These are phyloP conservation scores for Boletus semigastroideus DNA, from an alignment of 1,284 basidiomycete genomes.

Conservation along the genomic window DNA sequence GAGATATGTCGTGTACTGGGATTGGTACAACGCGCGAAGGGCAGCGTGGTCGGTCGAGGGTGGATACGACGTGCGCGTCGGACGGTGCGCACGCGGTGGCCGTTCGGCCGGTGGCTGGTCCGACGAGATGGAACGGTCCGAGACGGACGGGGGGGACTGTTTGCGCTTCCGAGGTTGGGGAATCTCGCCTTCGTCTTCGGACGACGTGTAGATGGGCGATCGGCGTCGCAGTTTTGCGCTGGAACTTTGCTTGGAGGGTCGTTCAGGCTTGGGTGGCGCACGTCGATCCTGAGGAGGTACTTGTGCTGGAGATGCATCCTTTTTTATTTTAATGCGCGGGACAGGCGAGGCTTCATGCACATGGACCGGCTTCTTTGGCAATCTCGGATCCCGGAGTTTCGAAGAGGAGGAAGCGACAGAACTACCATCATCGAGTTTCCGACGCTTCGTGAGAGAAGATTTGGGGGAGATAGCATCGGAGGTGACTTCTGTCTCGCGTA, in stretches of 20 bases:
- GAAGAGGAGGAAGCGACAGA: conserved; percentile 13
- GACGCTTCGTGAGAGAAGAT: conserved; percentile 37
- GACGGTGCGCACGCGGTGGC: conserved; percentile 22
- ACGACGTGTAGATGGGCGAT: conserved; percentile 59
- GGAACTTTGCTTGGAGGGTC: conserved; percentile 29
- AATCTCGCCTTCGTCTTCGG: conserved; percentile 53
- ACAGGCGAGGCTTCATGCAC: conserved; percentile 25
- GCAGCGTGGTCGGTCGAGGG: conserved; percentile 47
- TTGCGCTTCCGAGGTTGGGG: conserved; percentile 27
- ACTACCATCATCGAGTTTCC: conserved; percentile 38
- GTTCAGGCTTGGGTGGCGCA: conserved; percentile 21
- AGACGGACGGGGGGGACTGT: conserved; percentile 25
- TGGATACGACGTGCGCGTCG: conserved; percentile 30
- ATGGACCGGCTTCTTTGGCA: conserved; percentile 33
- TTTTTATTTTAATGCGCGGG: conserved; percentile 35
- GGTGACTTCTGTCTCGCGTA: conserved; percentile 8
- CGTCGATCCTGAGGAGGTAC: conserved; percentile 19
- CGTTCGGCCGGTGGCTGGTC: conserved; percentile 23
- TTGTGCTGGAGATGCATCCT: conserved; percentile 32
- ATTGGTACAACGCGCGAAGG: conserved; percentile 52
- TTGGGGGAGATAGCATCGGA: conserved; percentile 21
- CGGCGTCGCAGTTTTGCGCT: conserved; percentile 38
- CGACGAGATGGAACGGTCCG: conserved; percentile 31
- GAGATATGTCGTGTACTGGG: conserved; percentile 51
- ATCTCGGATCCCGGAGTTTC: conserved; percentile 27